Conservation (phyloP, 306 rosid species). For the Inga oerstediana region DNA sequence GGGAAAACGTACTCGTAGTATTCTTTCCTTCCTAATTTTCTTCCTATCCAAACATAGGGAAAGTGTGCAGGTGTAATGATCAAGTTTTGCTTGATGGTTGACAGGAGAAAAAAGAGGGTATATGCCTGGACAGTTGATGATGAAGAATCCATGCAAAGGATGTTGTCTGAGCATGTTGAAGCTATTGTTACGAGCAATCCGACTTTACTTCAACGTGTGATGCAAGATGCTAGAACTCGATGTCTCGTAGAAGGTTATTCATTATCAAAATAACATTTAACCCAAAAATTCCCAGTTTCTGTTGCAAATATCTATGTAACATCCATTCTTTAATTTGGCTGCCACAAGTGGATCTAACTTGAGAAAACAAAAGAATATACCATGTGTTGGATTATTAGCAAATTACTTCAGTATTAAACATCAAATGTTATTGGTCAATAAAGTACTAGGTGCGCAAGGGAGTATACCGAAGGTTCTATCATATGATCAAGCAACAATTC, state of each 20-base stretch:
- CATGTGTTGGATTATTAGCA: neutral
- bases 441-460: neutral
- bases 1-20: too few relatives aligned
- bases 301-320: conserved; percentile 1
- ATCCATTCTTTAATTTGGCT: conserved; percentile 18
- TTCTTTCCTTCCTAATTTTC: too few relatives aligned
- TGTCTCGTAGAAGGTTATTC: conserved; percentile 86
- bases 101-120: conserved; percentile 78
- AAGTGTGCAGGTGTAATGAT: conserved; percentile 10
- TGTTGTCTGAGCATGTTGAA: conserved; percentile 76
- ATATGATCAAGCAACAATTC: neutral
- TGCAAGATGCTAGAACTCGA: conserved; percentile 67
- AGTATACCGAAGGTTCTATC: neutral
- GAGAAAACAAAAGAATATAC: neutral
- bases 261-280: conserved; percentile 41
- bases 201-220: conserved; percentile 61
- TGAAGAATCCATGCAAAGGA: conserved; percentile 61
- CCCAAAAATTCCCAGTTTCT: neutral
- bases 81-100: conserved; percentile 17
- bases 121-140: conserved; percentile 95
- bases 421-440: neutral
- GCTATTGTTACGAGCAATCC: conserved; percentile 88
- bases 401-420: neutral
- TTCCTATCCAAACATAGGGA: too few relatives aligned
- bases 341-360: neutral